Base-by-base conservation (phyloP, 352 stramenopile species). In the Phytophthora ohioensis region DNA sequence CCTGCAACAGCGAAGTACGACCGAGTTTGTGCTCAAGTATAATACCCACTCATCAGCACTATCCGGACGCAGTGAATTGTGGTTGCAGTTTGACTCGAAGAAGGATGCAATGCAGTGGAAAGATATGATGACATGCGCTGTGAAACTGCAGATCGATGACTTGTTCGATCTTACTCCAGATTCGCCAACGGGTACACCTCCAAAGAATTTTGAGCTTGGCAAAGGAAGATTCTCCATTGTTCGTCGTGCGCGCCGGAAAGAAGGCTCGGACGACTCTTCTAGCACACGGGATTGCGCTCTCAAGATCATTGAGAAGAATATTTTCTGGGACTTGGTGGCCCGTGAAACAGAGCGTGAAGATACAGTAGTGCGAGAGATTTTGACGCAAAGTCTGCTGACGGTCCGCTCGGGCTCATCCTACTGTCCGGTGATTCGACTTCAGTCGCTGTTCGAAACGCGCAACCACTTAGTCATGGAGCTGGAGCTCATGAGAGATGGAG, bases 271-370 rank as follows among this genome's bases (percentile, higher is more conserved):
- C 9, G 57, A 67, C 9, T 41, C 54, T 2, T 54, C 47, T 51
- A 38, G 46, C 17, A 54, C 67, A 30, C 53, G 80, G 21, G 88
- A 92, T 65, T 97, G 90, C 54, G 91, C 92, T 35, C 69, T 97
- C 12, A 96, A 97, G 60, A 94, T 99, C 63, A 92, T 99, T 36
- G 97, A 99, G 76, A 98, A 99, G 67, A 84, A 82, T 46, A 75
- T 88, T 31, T 95, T 95, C 64, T 94, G 88, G 88, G 81, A 96
- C 53, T 81, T 96, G n/a, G 89, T 98, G 11, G 82, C 90, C n/a
- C 71, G 86, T 43, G 91, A 97, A 39, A 93, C 90, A 10, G 90
- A 97, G 64, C 88, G 92, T 43, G 80, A 95, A 67, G 87, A 97
- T 56, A 96, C 86, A 8, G 78, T 97, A 4, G 82, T 95, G 39